A percentile compares a stretch with the other conserved stretches of the same genome.
Conservation (phyloP, 2,329 filamentous ascomycete species). For the Fusarium sp. region DNA sequence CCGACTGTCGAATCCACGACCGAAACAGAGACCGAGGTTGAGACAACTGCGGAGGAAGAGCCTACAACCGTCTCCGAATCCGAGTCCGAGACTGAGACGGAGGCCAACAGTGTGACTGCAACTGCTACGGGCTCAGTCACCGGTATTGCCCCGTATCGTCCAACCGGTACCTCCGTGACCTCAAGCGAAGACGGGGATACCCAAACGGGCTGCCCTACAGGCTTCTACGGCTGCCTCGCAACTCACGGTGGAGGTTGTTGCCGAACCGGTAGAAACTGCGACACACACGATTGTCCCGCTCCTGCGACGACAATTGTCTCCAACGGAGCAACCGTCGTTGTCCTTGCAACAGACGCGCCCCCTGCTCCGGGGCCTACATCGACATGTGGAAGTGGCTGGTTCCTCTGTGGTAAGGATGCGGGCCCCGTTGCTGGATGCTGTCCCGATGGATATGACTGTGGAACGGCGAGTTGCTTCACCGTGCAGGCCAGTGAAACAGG, state of each 20-base stretch:
- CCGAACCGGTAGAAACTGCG: constrained; percentile 86
- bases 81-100: neutral
- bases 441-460: constrained; percentile 81
- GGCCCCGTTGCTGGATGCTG: constrained; percentile 85
- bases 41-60: constrained; percentile 43
- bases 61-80: constrained; percentile 17
- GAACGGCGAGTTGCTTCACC: constrained; percentile 77
- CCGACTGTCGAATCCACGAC: constrained; percentile 56
- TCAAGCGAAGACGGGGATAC: constrained; percentile 53
- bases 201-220: constrained; percentile 77
- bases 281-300: constrained; percentile 81
- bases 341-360: constrained; percentile 66
- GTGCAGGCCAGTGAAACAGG: constrained; percentile 65
- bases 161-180: constrained; percentile 55
- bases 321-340: constrained; percentile 77
- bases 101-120: constrained; percentile 11
- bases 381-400: constrained; percentile 85
- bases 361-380: constrained; percentile 56
- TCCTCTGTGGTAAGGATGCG: constrained; percentile 69
- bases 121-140: constrained; percentile 55
- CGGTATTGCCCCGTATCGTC: constrained; percentile 63
- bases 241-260: constrained; percentile 88
- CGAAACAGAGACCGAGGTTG: constrained; percentile 50
- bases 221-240: constrained; percentile 92
- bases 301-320: constrained; percentile 74